Conservation (phyloP, 495 filamentous ascomycete species). For the Pyrenopolyporus hunteri region DNA sequence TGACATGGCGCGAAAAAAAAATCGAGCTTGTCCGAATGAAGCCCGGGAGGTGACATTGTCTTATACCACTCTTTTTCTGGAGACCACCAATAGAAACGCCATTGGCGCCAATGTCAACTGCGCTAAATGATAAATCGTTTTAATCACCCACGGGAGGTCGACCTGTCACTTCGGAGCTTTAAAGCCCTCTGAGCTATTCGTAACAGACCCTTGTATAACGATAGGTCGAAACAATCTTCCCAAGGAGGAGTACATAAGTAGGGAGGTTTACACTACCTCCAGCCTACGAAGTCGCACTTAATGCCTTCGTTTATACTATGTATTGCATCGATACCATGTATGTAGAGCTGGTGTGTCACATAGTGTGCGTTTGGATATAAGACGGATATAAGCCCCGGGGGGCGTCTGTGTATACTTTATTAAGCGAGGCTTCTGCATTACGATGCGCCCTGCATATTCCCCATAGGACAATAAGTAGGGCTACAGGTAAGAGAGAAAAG, state of each 20-base stretch:
- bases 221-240: not conserved
- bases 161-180: not conserved
- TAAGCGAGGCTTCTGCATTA: too few relatives aligned
- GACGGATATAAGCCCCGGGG: too few relatives aligned
- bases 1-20: not conserved
- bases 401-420: too few relatives aligned
- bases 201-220: not conserved
- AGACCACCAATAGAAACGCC: not conserved
- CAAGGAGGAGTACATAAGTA: not conserved
- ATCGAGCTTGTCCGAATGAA: not conserved
- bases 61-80: not conserved
- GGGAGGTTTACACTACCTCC: too few relatives aligned
- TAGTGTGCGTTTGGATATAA: too few relatives aligned
- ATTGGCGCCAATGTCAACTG: not conserved
- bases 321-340: too few relatives aligned
- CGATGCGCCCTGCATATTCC: too few relatives aligned
- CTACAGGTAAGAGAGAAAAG: too few relatives aligned
- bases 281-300: too few relatives aligned
- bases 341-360: too few relatives aligned
- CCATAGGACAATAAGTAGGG: too few relatives aligned
- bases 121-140: constrained; percentile 2
- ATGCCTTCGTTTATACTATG: too few relatives aligned
- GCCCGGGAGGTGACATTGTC: not conserved
- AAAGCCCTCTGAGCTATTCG: not conserved
- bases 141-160: not conserved